These are phyloP conservation scores for Pugionium cornutum DNA, from an alignment of 345 rosid species.

Conservation along the genomic window DNA sequence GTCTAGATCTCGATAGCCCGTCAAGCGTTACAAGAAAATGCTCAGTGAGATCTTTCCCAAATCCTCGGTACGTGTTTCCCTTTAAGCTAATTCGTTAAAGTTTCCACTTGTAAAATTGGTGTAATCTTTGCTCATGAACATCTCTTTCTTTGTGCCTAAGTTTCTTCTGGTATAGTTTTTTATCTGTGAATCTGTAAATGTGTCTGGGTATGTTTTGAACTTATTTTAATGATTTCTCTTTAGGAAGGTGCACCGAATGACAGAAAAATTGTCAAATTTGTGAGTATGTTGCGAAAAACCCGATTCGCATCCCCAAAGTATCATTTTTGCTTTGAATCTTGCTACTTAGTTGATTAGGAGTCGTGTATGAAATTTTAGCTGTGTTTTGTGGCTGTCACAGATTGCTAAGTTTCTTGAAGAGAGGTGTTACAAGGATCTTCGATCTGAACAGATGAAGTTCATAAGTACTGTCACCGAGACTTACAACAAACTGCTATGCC, in stretches of 20 bases:
- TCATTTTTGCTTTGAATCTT: neutral
- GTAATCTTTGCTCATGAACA: slow-evolving; percentile 4
- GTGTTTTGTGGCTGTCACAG: slow-evolving; percentile 44
- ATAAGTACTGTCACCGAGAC: slow-evolving; percentile 64
- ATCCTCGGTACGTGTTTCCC: slow-evolving; percentile 59
- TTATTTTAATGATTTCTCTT: slow-evolving; percentile 11
- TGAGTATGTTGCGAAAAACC: slow-evolving; percentile 91
- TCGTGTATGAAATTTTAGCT: slow-evolving; percentile 13
- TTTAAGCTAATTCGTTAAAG: neutral
- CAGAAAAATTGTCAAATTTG: slow-evolving; percentile 84
- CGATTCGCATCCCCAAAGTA: slow-evolving; percentile 90
- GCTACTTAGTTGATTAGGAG: slow-evolving; percentile 13
- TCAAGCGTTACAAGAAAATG: slow-evolving; percentile 90
- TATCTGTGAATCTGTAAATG: neutral
- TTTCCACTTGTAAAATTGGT: slow-evolving; percentile 1
- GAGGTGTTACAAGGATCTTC: slow-evolving; percentile 84
- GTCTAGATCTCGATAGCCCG: slow-evolving; percentile 97
- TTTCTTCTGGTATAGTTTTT: slow-evolving; percentile 1
- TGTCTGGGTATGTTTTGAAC: neutral
- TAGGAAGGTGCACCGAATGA: slow-evolving; percentile 79
- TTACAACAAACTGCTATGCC: slow-evolving; percentile 71
- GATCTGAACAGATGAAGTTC: slow-evolving; percentile 66
- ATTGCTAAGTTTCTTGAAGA: slow-evolving; percentile 93
- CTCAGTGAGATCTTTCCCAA: slow-evolving; percentile 92
- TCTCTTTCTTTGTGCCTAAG: slow-evolving; percentile 5